Evolutionary conservation across 352 stramenopile species (phyloP), one percentile per base, ranked within the genome.

Genomic region (Phytopythium kandeliae): DNA sequence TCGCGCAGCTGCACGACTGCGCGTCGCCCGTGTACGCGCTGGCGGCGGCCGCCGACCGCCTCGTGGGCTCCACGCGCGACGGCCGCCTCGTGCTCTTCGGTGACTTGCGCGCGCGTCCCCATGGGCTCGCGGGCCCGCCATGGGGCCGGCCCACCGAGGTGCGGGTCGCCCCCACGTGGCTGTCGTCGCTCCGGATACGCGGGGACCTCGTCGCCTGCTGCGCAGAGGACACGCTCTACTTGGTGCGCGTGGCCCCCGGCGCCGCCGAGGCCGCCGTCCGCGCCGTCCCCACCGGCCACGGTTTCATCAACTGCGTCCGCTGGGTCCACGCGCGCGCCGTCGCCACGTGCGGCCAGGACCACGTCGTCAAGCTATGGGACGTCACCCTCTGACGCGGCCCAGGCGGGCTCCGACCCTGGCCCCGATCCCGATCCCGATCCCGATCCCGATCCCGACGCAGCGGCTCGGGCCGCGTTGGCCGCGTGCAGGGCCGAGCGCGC

Each of bases 21-120:
- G 45, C 73, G 25, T 71, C 71, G 3, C 73, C 80, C 2, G 63
- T 88, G 22, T 91, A 89, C 51, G 78, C 65, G 12, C 64, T 75
- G 54, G 60, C 52, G 4, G 25, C 63, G 13, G 53, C 77, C 0
- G 55, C 56, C 8, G 55, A 57, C 4, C 57, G 58, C 19, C 54
- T 91, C n/a, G 56, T 86, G 0, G 83, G 71, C 42, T 85, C 79
- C n/a, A 87, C 77, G 5, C 71, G 81, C 2, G 77, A 91, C 28
- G 77, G 80, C 1, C 71, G 71, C 1, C 35, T 91, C 17, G 54
- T 88, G 17, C 49, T 78, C 3, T 85, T 78, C 51, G 58, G 50
- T 11, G 59, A 78, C 19, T 15, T 69, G 5, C 51, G 43, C 28
- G n/a, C n/a, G n/a, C n/a, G n/a, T n/a, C n/a, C n/a, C n/a, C n/a